These are phyloP conservation scores for Cladobotryum protrusum DNA, from an alignment of 2,329 filamentous ascomycete species.

Conservation along the genomic window DNA sequence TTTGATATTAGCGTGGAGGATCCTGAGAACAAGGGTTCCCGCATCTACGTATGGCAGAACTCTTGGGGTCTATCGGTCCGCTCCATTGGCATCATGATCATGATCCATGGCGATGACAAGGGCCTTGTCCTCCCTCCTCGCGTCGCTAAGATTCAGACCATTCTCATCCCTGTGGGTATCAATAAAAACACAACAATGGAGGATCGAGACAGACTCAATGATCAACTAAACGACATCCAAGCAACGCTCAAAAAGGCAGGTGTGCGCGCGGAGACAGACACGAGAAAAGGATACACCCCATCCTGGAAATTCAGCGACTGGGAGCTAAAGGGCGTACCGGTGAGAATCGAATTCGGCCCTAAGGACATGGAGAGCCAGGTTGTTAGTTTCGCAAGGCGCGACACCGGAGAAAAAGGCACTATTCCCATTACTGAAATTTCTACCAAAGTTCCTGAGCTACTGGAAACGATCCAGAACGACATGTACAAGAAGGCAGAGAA, in stretches of 20 bases:
- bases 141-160: slow-evolving; percentile 76
- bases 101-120: slow-evolving; percentile 95
- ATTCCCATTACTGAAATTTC: slow-evolving; percentile 69
- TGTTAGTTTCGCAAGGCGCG: slow-evolving; percentile 79
- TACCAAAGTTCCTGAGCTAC: slow-evolving; percentile 68
- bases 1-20: slow-evolving; percentile 97
- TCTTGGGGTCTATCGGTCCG: slow-evolving; percentile 97
- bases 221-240: slow-evolving; percentile 67
- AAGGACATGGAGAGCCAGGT: slow-evolving; percentile 84
- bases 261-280: slow-evolving; percentile 74
- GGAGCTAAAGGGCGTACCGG: slow-evolving; percentile 92
- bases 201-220: slow-evolving; percentile 68
- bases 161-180: slow-evolving; percentile 88
- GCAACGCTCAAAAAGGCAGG: slow-evolving; percentile 63
- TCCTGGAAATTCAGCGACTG: slow-evolving; percentile 99
- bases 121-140: slow-evolving; percentile 89
- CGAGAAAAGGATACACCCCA: slow-evolving; percentile 84
- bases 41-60: slow-evolving; percentile 94
- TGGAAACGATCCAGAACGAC: slow-evolving; percentile 85
- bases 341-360: slow-evolving; percentile 91
- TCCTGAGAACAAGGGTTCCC: slow-evolving; percentile 70
- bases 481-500: slow-evolving; percentile 71
- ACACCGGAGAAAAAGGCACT: slow-evolving; percentile 76
- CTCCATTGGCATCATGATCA: slow-evolving; percentile 97
- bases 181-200: slow-evolving; percentile 81